Base-by-base conservation (phyloP, 257 asterid genomes). In the Solanum lignicaule region DNA sequence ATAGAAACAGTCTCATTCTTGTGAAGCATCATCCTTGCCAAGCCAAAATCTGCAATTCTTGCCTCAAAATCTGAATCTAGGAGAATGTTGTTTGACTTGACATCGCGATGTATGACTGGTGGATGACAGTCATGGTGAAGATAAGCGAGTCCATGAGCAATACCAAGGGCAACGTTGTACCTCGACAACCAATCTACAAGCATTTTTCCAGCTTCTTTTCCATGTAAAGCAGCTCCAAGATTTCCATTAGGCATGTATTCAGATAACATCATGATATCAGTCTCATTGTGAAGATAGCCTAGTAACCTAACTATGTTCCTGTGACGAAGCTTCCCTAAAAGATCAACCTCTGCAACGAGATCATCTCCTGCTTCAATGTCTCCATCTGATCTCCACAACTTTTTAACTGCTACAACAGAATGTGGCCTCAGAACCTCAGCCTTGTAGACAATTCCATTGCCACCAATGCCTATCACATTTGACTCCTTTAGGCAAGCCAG, bases 121-220 rank as follows among this genome's bases (percentile, higher is more conserved):
- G 98, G 98, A n/a, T 89, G 93, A 83, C 98, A 95, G 33, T 94
- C 98, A 9, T 95, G 98, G 93, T 95, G 98, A 36, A 95, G 95
- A 65, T 95, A 95, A 31, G 97, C 90, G 21, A 95, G 93, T 31
- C 98, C 98, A 4, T 94, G 95, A 16, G 98, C 98, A 25, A 94
- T 93, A 12, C 96, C 98, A 5, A 94, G 86, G 3, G 98, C 98
- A 9, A 95, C 87, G n/a, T 93, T 94, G 69, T 94, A 95, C 92
- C 98, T 94, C 16, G 94, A 94, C 66, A 93, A 95, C 98, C 98
- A 95, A 91, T 94, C 98, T 81, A 93, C 90, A 89, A 94, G 36
- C 90, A 93, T 39, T 84, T 89, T 92, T 11, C 92, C 96, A 0
- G 88, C 90, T 87, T 93, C 87, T 65, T 93, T 92, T 9, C 95